Conservation (phyloP, 371 early-diverging fungal genomes). For the Mortierella sp. region DNA sequence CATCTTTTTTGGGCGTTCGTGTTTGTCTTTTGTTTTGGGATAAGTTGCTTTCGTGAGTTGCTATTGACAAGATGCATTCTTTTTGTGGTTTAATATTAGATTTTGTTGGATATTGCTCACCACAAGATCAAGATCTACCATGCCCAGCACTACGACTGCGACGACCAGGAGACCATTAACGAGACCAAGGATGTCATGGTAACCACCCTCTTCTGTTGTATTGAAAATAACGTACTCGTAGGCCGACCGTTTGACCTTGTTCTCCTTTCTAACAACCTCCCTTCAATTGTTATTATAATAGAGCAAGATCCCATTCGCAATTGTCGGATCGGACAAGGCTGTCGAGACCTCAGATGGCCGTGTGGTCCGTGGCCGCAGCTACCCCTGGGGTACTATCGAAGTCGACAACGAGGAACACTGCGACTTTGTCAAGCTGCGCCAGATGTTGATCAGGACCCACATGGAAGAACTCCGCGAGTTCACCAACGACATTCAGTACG, state of each 20-base stretch:
- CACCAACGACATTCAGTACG: constrained; percentile 89
- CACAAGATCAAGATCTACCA: constrained; percentile 96
- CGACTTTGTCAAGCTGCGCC: constrained; percentile 96
- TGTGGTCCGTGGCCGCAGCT: constrained; percentile 92
- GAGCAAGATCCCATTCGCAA: constrained; percentile 95
- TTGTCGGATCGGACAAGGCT: constrained; percentile 95
- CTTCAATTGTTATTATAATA: constrained; percentile 16
- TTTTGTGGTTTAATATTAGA: constrained; percentile 45
- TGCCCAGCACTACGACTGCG: constrained; percentile 92
- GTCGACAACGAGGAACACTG: constrained; percentile 93
- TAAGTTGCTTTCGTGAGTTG: not conserved
- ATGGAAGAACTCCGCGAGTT: constrained; percentile 93
- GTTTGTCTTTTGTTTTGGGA: not conserved
- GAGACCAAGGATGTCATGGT: constrained; percentile 96
- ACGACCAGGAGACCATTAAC: constrained; percentile 93
- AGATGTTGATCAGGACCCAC: constrained; percentile 92
- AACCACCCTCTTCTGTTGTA: not conserved
- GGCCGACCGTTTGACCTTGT: not conserved
- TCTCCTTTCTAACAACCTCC: not conserved
- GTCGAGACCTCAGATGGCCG: constrained; percentile 87
- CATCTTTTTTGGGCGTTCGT: not conserved
- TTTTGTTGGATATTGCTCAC: constrained; percentile 92
- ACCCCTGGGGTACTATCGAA: constrained; percentile 97
- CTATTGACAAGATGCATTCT: not conserved
- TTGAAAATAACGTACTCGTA: not conserved